Evolutionary conservation across 768 basidiomycete species (phyloP), one percentile per base, ranked within the genome.

Genomic region (Tephrocybe sp.): DNA sequence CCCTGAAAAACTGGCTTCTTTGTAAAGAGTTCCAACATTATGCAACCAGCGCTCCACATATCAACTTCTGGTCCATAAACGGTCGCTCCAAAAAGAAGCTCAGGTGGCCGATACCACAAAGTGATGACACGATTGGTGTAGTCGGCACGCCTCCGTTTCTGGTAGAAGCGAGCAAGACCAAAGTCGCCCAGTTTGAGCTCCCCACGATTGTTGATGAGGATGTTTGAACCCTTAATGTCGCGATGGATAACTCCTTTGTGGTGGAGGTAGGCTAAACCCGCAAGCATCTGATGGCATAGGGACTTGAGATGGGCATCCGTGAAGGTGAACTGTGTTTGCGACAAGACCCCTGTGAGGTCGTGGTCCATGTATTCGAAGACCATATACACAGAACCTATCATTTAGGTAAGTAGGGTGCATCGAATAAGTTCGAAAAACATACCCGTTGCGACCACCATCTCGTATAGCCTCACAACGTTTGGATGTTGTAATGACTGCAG

Each of bases 41-140:
- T 99, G 68, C 97, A 98, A 39, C 97, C 97, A 36, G 97, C 97
- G 66, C 93, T 96, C 97, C 97, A 99, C 87, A 98, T 97, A 62
- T 99, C 97, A 19, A 99, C 96, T 63, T 96, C 95, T 5, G 94
- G 87, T 2, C 93, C 95, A 70, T 99, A 99, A 11, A 93, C 83
- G 0, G 97, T 99, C 26, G 94, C 91, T 23, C 97, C 97, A 60
- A 98, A 86, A 35, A 99, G 71, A 17, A 99, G 75, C 63, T 99
- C 97, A 9, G 96, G 97, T 4, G 94, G 91, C 50, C 97, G 81
- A 68, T 99, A 99, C 97, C 97, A 98, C 43, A 97, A 79, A 0
- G 97, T 99, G 58, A 99, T 98, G 44, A 99, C 97, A 30, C 97
- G 82, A 66, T 99, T 99, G n/a, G 97, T 99, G 65, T 99, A 98